These are phyloP conservation scores for Pseudohalonectria lignicola DNA, from an alignment of 2,329 filamentous ascomycete genomes.

Conservation along the genomic window DNA sequence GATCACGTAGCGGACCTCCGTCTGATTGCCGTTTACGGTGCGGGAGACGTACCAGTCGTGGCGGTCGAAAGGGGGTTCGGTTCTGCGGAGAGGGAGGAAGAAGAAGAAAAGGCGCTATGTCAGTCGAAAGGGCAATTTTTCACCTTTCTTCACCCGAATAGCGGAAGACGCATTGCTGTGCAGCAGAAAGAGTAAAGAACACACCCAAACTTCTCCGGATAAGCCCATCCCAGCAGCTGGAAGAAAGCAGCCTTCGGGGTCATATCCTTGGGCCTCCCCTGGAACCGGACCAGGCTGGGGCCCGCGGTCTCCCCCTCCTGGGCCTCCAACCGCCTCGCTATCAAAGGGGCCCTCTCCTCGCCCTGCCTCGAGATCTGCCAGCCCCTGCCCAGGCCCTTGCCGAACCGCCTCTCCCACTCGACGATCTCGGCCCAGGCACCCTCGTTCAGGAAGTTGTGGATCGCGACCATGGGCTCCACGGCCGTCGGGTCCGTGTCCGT, in stretches of 20 bases:
- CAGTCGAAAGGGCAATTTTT: too few species aligned
- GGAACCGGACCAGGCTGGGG: slow-evolving; percentile 75
- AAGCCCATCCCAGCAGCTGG: slow-evolving; percentile 67
- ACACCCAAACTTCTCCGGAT: slow-evolving; percentile 69
- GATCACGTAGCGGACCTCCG: slow-evolving; percentile 87
- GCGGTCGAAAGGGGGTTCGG: slow-evolving; percentile 83
- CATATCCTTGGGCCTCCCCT: slow-evolving; percentile 77
- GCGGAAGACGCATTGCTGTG: too few species aligned
- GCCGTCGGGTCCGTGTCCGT: slow-evolving; percentile 88
- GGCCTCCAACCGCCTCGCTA: slow-evolving; percentile 24
- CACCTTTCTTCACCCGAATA: too few species aligned
- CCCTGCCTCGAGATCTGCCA: slow-evolving; percentile 66
- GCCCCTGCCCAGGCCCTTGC: slow-evolving; percentile 57
- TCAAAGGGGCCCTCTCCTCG: slow-evolving; percentile 45
- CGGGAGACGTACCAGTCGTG: slow-evolving; percentile 95
- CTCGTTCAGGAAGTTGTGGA: slow-evolving; percentile 97
- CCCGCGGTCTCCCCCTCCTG: slow-evolving; percentile 39
- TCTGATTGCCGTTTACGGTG: slow-evolving; percentile 52
- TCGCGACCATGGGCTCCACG: slow-evolving; percentile 92
- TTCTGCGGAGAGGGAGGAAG: slow-evolving; percentile 29
- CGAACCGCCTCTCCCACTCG: slow-evolving; percentile 84
- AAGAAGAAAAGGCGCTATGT: slow-evolving; percentile 2
- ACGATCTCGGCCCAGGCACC: slow-evolving; percentile 94
- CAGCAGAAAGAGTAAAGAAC: slow-evolving; percentile 16
- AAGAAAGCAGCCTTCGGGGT: slow-evolving; percentile 86